Conservation (phyloP, 1,284 basidiomycete genomes). For the Apiotrichum sp. region DNA sequence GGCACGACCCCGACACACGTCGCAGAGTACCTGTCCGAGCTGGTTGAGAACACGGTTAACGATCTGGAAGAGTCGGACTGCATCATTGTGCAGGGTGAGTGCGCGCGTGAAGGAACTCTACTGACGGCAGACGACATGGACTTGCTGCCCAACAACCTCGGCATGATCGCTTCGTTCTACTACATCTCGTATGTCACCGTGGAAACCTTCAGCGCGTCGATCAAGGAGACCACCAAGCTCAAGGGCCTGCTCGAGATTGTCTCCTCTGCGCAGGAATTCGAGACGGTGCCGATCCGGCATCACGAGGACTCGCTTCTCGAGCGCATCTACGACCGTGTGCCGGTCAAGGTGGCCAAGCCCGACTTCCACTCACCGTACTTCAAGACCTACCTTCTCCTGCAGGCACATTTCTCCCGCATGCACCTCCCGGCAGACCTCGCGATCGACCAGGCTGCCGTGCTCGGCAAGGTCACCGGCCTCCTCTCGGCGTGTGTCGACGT, state of each 20-base stretch:
- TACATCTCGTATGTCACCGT: conserved; percentile 78
- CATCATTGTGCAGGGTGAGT: conserved; percentile 73
- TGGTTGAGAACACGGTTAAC: conserved; percentile 86
- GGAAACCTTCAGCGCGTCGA: conserved; percentile 90
- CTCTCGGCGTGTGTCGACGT: conserved; percentile 94
- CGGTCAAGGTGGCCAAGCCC: conserved; percentile 80
- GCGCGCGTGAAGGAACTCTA: conserved; percentile 4
- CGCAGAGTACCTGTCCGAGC: conserved; percentile 89
- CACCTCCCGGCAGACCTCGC: conserved; percentile 87
- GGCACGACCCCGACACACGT: conserved; percentile 88
- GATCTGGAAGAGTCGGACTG: conserved; percentile 93
- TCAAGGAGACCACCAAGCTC: conserved; percentile 95
- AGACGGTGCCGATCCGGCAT: conserved; percentile 86
- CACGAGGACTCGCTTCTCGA: conserved; percentile 76
- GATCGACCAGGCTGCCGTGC: conserved; percentile 77
- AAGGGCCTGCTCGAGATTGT: conserved; percentile 95
- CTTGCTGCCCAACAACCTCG: conserved; percentile 79
- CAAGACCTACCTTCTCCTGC: conserved; percentile 94
- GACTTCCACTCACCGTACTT: conserved; percentile 94
- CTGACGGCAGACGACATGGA: conserved; percentile 77
- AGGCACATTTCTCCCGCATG: conserved; percentile 93
- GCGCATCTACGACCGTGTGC: conserved; percentile 93
- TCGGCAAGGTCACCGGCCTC: conserved; percentile 84
- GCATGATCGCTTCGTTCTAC: conserved; percentile 82
- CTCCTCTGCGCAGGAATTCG: conserved; percentile 92